These are phyloP conservation scores for Nakazawaea wickerhamii DNA, from an alignment of 805 yeast species.

Conservation along the genomic window DNA sequence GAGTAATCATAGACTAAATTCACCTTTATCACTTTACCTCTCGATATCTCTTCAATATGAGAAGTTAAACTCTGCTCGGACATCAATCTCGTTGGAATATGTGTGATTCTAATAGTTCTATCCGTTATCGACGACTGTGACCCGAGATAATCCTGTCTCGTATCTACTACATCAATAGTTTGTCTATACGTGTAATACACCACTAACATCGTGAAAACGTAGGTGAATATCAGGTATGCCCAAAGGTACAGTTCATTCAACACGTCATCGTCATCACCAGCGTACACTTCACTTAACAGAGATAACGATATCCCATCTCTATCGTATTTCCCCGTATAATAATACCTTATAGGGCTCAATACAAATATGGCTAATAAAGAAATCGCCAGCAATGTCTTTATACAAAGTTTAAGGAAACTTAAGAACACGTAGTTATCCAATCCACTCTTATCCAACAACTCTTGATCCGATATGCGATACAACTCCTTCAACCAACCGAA, in stretches of 20 bases:
- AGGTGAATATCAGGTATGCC: slow-evolving; percentile 53
- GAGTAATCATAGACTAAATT: slow-evolving; percentile 38
- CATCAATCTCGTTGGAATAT: slow-evolving; percentile 44
- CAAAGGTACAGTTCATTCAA: slow-evolving; percentile 31
- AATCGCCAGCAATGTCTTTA: slow-evolving; percentile 58
- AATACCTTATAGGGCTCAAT: slow-evolving; percentile 80
- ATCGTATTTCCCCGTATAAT: slow-evolving; percentile 77
- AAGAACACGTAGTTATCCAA: slow-evolving; percentile 90
- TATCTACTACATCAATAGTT: slow-evolving; percentile 43
- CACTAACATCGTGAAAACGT: slow-evolving; percentile 44
- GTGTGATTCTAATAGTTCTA: slow-evolving; percentile 49
- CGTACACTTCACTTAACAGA: not conserved
- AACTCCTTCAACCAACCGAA: slow-evolving; percentile 81
- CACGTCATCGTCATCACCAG: not conserved
- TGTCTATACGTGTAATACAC: slow-evolving; percentile 39
- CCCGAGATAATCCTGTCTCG: slow-evolving; percentile 53
- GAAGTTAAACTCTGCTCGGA: slow-evolving; percentile 37
- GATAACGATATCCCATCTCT: slow-evolving; percentile 37
- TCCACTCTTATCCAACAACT: slow-evolving; percentile 85
- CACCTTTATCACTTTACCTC: slow-evolving; percentile 49
- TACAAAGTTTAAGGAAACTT: slow-evolving; percentile 86
- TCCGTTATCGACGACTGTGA: slow-evolving; percentile 56
- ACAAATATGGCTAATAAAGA: slow-evolving; percentile 65
- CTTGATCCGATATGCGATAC: slow-evolving; percentile 60
- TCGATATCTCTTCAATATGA: slow-evolving; percentile 50